Percentiles rank a stretch among this genome's conserved stretches.
These are phyloP conservation scores for Epithemia pelagica DNA, from an alignment of 108 stramenopile genomes.

Conservation along the genomic window DNA sequence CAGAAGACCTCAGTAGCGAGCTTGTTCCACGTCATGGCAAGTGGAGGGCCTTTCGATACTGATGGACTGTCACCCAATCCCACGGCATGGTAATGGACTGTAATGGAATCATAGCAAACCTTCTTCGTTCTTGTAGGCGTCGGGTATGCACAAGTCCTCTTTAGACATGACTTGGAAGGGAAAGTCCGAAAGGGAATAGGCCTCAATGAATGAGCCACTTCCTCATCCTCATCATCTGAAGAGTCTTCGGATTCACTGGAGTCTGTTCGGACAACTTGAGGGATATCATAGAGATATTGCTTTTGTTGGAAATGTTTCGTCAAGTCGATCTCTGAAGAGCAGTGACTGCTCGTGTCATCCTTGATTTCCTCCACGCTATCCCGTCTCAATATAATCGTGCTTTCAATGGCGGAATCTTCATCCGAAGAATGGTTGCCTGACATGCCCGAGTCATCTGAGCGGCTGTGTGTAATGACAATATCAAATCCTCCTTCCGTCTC, in stretches of 20 bases:
- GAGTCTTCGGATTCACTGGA: not conserved
- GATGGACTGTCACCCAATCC: not conserved
- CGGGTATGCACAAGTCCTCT: not conserved
- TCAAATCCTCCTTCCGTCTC: too few species aligned
- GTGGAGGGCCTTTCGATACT: not conserved
- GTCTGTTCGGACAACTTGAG: not conserved
- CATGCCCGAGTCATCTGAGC: too few species aligned
- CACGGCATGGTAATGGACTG: not conserved
- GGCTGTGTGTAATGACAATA: too few species aligned
- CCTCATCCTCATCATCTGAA: not conserved
- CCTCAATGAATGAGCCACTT: not conserved
- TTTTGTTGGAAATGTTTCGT: too few species aligned
- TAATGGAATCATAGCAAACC: not conserved
- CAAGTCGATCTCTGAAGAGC: too few species aligned
- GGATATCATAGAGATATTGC: not conserved
- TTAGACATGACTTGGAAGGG: not conserved
- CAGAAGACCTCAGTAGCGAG: not conserved
- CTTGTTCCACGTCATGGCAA: not conserved
- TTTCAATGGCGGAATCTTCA: too few species aligned
- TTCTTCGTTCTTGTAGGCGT: not conserved
- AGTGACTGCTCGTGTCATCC: too few species aligned
- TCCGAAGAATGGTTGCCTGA: too few species aligned
- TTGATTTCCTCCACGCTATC: too few species aligned
- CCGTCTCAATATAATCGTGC: too few species aligned
- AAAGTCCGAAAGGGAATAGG: not conserved